Base-by-base conservation (phyloP, 345 rosid genomes). In the Pistacia integerrima region DNA sequence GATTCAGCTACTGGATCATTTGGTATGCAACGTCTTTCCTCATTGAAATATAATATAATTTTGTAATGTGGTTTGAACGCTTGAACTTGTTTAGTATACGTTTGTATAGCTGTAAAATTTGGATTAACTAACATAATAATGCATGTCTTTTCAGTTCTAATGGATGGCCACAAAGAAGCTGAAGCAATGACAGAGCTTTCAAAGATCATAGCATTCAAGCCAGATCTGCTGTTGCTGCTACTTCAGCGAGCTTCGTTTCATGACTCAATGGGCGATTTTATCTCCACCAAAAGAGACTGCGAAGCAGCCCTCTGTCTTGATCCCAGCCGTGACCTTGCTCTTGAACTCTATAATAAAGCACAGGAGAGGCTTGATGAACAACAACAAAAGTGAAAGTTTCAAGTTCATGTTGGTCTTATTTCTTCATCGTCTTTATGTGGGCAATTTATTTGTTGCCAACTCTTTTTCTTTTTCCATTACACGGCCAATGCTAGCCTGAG, bases 281-380 rank as follows among this genome's bases (percentile, higher is more conserved):
- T 75, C 14, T 84, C 87, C 38, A 82, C 98, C 1, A 8, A 88
- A 17, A 87, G 88, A 85, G 99, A 97, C 77, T 94, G 97, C 73
- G 98, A 92, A 88, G 99, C 99, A 72, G 99, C 98, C 28, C 90
- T 97, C 22, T 90, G 98, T 76, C 90, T 94, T 66, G 98, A 97
- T 67, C 92, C 94, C 20, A 65, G 63, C 72, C 94, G 90, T 44
- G 11, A 74, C 2, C 97, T 91, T 65, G 83, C 96, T n/a, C 78
- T 88, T 8, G 93, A 91, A 18, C 90, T 97, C 48, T 90, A 87
- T 72, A 80, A 79, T 13, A 91, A 77, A 83, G 88, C 91, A 48
- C 79, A 74, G 75, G 90, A 90, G 33, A 74, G 54, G 56, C 69
- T 79, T 52, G 78, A 82, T 71, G 85, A 85, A 74, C 79, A 79